These are phyloP conservation scores for Hemileia vastatrix DNA, from an alignment of 1,284 basidiomycete species.

Conservation along the genomic window DNA sequence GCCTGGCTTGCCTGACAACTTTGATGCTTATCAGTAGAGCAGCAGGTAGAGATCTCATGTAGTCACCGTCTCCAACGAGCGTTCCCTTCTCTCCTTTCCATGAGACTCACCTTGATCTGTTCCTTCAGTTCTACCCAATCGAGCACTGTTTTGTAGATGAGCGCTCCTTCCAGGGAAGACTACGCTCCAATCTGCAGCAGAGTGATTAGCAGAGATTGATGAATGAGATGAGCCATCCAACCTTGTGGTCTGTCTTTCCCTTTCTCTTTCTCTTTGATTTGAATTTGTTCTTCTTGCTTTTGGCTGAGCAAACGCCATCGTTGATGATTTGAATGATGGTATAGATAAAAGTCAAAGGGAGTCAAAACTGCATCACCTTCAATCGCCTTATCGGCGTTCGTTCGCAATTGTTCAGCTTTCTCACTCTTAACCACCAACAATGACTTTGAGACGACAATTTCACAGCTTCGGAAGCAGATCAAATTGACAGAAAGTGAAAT, in stretches of 20 bases:
- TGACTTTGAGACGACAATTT: no score
- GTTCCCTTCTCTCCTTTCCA: not conserved
- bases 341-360: no score
- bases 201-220: not conserved
- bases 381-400: no score
- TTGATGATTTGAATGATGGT: not conserved
- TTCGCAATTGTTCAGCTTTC: no score
- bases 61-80: no score
- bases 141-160: not conserved
- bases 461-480: no score
- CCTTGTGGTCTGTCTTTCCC: not conserved
- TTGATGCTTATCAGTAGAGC: no score
- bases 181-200: not conserved
- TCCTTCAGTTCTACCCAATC: not conserved
- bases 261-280: not conserved
- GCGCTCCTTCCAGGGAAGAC: not conserved
- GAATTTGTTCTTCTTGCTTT: not conserved
- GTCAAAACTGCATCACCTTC: no score
- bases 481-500: no score
- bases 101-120: not conserved
- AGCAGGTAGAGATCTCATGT: no score
- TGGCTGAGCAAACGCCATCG: not conserved
- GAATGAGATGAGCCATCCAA: not conserved
- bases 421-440: no score
- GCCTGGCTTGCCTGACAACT: no score